Conservation (phyloP, 177 flowering plant genomes). For the Vitis hybrid region DNA sequence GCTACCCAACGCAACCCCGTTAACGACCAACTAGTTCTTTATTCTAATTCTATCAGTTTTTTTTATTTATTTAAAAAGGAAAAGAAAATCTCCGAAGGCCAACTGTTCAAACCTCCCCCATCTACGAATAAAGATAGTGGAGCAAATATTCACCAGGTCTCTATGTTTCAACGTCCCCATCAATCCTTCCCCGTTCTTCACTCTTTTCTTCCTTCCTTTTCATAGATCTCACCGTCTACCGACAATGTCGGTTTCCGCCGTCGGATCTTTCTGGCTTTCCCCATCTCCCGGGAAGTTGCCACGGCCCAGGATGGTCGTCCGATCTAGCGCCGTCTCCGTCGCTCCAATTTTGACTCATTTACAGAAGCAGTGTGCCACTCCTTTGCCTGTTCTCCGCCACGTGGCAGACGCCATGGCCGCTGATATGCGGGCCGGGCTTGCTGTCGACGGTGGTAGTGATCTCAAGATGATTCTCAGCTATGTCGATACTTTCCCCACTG, state of each 20-base stretch:
- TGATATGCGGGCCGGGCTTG: conserved; percentile 85
- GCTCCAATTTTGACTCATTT: conserved; percentile 56
- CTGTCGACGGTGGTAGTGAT: conserved; percentile 68
- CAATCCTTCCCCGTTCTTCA: background rate
- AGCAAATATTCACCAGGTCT: background rate
- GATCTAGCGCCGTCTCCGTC: conserved; percentile 39
- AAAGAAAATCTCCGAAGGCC: background rate
- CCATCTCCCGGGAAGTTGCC: conserved; percentile 8
- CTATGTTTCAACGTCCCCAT: conserved; percentile 3
- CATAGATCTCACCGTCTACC: conserved; percentile 9
- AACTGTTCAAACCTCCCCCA: conserved; percentile 11
- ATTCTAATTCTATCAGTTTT: too few species aligned
- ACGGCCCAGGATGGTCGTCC: conserved; percentile 42
- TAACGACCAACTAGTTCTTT: too few species aligned
- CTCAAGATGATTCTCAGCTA: conserved; percentile 87
- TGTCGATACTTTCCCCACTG: conserved; percentile 68
- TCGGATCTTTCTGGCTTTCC: conserved; percentile 29
- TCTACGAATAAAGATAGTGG: background rate
- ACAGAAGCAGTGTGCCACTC: conserved; percentile 67
- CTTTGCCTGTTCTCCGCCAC: conserved; percentile 66
- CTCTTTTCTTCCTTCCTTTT: background rate
- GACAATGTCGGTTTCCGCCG: conserved; percentile 35
- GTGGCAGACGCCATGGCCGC: conserved; percentile 75
- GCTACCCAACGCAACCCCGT: too few species aligned
- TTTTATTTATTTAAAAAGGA: too few species aligned